These are phyloP conservation scores for Epichloe sylvatica DNA, from an alignment of 2,329 filamentous ascomycete genomes.

Conservation along the genomic window DNA sequence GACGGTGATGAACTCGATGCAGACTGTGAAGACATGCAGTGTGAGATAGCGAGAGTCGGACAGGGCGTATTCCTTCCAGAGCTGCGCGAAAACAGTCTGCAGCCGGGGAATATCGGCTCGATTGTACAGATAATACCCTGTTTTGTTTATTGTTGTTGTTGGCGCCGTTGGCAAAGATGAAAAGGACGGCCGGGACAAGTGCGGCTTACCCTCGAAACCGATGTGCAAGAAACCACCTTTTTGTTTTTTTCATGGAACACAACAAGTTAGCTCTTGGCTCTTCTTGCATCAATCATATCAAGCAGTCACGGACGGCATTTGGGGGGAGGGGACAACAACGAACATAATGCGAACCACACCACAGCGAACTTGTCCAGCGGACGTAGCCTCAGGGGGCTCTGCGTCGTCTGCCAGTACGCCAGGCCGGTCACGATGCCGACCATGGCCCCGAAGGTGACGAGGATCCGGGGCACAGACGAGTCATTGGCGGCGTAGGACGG, in stretches of 20 bases:
- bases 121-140: slow-evolving; percentile 63
- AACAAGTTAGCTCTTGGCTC: background rate
- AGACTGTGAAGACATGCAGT: slow-evolving; percentile 70
- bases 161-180: background rate
- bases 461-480: slow-evolving; percentile 23
- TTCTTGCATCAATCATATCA: no score
- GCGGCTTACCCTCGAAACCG: slow-evolving; percentile 57
- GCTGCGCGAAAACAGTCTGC: slow-evolving; percentile 63
- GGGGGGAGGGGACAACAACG: slow-evolving; percentile 9
- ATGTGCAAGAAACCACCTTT: slow-evolving; percentile 57
- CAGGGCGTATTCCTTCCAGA: slow-evolving; percentile 87
- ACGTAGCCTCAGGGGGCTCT: slow-evolving; percentile 11
- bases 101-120: slow-evolving; percentile 50
- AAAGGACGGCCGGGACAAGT: no score
- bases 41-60: slow-evolving; percentile 81
- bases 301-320: no score
- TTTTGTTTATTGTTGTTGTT: background rate
- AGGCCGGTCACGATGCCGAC: slow-evolving; percentile 22
- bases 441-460: slow-evolving; percentile 22
- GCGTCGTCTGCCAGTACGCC: slow-evolving; percentile 14
- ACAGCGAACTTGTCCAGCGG: slow-evolving; percentile 28
- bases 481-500: slow-evolving; percentile 32
- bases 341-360: slow-evolving; percentile 43
- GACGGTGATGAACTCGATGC: slow-evolving; percentile 70
- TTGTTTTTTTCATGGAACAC: background rate